These are phyloP conservation scores for Gentiana macrophylla DNA, from an alignment of 257 asterid genomes.

Conservation along the genomic window DNA sequence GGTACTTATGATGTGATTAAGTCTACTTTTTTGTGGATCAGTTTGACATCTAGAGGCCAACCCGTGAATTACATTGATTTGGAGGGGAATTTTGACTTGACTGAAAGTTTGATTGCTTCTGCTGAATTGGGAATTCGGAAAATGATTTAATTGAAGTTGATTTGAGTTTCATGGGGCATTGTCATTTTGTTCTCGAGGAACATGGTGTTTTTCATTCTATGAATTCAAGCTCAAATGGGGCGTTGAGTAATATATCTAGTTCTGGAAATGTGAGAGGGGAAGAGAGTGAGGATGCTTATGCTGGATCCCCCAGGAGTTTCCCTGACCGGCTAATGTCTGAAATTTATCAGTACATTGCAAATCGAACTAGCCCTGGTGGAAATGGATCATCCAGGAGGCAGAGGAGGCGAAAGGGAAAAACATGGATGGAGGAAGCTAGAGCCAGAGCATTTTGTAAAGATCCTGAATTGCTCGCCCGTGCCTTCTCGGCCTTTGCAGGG, in stretches of 20 bases:
- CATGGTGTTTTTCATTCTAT: slow-evolving; percentile 24
- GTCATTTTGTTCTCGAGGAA: slow-evolving; percentile 69
- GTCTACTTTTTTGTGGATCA: slow-evolving; percentile 54
- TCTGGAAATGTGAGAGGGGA: slow-evolving; percentile 39
- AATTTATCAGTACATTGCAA: slow-evolving; percentile 78
- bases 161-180: slow-evolving; percentile 51
- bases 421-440: slow-evolving; percentile 63
- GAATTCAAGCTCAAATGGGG: slow-evolving; percentile 21
- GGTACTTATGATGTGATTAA: slow-evolving; percentile 49
- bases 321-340: slow-evolving; percentile 59
- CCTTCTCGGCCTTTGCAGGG: slow-evolving; percentile 79
- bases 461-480: slow-evolving; percentile 57
- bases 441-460: slow-evolving; percentile 65
- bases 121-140: slow-evolving; percentile 26
- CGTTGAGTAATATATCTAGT: slow-evolving; percentile 14
- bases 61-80: slow-evolving; percentile 53
- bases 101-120: slow-evolving; percentile 28
- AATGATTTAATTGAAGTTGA: slow-evolving; percentile 48
- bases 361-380: slow-evolving; percentile 66
- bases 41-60: slow-evolving; percentile 50
- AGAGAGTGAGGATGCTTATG: slow-evolving; percentile 33
- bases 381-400: slow-evolving; percentile 75
- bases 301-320: slow-evolving; percentile 50
- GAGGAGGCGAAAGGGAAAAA: slow-evolving; percentile 70
- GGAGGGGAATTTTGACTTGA: slow-evolving; percentile 36